Base-by-base conservation (phyloP, 768 basidiomycete species). In the Tylopilus vinaceipallidus region DNA sequence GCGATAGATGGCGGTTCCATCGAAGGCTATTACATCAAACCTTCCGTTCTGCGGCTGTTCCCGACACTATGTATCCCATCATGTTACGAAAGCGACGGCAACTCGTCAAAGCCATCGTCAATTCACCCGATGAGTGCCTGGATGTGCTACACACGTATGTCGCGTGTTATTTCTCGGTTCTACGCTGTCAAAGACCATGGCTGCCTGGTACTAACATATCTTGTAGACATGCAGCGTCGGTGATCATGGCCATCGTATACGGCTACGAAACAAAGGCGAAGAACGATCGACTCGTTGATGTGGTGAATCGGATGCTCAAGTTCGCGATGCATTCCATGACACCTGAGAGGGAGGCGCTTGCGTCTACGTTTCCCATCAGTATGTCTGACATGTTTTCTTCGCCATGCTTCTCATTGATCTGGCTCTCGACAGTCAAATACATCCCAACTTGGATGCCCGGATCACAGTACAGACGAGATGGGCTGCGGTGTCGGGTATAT, bases 21-120 rank as follows among this genome's bases (percentile, higher is more conserved):
- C 53, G 64, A 30, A 50, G 54, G 24, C 32, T 63, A 20, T 43
- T 64, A n/a, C 56, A 59, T 29, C 57, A 57, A 23, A 42, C 45
- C 9, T 56, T 63, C n/a, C 36, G 48, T 13, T 17, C 44, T 6
- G 47, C 47, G 3, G 50, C 45, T 14, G 30, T 55, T n/a, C 34
- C 30, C 2, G 29, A 39, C n/a, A 52, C 24, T 14, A 41, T 47
- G 40, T 36, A 46, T 3, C 54, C 54, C 5, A 3, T 61, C 19
- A 45, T 56, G n/a, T 29, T 50, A 1, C 51, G 42, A 4, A 57
- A 52, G 27, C 51, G 48, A 16, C 22, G 19, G 12, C 22, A 30
- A 6, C 60, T 61, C 4, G 40, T 57, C 16, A 22, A 34, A 11
- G 35, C 37, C 19, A 39, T 60, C 24, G 9, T 53, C 9, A 27